Percentiles rank a stretch among this genome's conserved stretches.
Conservation (phyloP, 257 asterid genomes). For the Plectranthus barbatus region DNA sequence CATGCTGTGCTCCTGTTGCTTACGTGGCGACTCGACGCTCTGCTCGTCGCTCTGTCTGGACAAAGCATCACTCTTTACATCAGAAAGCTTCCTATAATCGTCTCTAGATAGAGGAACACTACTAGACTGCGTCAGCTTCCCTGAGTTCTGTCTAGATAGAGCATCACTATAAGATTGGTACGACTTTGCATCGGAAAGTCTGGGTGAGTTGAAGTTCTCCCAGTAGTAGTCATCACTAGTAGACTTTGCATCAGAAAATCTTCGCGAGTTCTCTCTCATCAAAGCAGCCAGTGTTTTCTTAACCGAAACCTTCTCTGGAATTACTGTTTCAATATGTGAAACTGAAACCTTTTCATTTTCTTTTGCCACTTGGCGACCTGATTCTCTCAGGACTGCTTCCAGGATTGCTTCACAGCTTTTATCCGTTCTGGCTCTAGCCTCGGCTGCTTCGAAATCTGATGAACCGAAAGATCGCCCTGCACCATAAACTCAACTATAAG, state of each 20-base stretch:
- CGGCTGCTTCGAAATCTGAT: slow-evolving; percentile 19
- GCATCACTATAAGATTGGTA: background rate
- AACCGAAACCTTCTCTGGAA: background rate
- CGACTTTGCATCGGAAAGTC: background rate
- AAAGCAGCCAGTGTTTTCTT: background rate
- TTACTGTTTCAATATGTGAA: background rate
- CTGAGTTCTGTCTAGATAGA: background rate
- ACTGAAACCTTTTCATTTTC: slow-evolving; percentile 5
- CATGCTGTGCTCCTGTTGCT: slow-evolving; percentile 16
- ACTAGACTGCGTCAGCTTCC: background rate
- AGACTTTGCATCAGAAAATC: background rate
- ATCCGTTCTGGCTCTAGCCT: slow-evolving; percentile 10
- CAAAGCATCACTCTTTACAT: slow-evolving; percentile 8
- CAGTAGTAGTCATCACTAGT: background rate
- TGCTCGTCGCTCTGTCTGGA: slow-evolving; percentile 23
- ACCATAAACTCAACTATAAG: no score
- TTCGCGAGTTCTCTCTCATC: background rate
- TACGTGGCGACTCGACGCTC: slow-evolving; percentile 6
- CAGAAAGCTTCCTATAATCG: background rate
- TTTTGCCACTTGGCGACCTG: slow-evolving; percentile 15
- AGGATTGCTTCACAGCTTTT: slow-evolving; percentile 36
- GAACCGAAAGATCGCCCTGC: slow-evolving; percentile 25
- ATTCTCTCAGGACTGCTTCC: slow-evolving; percentile 16
- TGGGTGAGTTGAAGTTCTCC: background rate
- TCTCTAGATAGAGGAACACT: background rate